A percentile compares a stretch with the other conserved stretches of the same genome.
These are phyloP conservation scores for Sordariomycetes sp. DNA, from an alignment of 2,329 filamentous ascomycete genomes.

Conservation along the genomic window DNA sequence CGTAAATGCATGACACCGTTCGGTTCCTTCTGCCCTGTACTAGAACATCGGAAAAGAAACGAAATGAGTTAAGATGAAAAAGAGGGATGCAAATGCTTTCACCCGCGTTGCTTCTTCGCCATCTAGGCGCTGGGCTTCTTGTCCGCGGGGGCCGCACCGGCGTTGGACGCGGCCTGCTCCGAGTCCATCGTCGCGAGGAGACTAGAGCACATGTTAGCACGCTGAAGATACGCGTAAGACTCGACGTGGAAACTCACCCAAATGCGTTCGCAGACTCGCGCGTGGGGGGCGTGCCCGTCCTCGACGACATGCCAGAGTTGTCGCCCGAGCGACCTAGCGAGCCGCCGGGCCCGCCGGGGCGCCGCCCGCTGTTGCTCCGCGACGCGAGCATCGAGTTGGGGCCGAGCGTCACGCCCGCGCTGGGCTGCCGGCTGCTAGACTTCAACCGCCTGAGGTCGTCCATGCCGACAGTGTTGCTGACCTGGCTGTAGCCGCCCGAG, in stretches of 20 bases:
- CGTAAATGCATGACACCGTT: constrained; percentile 27
- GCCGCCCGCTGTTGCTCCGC: constrained; percentile 82
- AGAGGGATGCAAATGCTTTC: neutral
- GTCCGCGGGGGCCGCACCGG: constrained; percentile 24
- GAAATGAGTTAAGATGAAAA: neutral
- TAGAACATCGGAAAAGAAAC: neutral
- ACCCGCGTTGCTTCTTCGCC: neutral
- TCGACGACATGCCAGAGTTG: constrained; percentile 77
- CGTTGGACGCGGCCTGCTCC: constrained; percentile 52
- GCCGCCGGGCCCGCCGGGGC: constrained; percentile 57
- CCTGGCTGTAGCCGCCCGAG: constrained; percentile 47
- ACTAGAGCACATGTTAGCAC: constrained; percentile 18
- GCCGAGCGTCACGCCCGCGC: constrained; percentile 56
- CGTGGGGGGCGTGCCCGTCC: constrained; percentile 75
- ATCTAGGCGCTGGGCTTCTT: constrained; percentile 18
- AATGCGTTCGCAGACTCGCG: constrained; percentile 65
- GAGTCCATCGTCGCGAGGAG: constrained; percentile 48
- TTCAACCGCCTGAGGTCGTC: constrained; percentile 84
- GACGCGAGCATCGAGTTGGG: constrained; percentile 79
- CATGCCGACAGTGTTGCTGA: constrained; percentile 77
- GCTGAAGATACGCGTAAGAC: neutral
- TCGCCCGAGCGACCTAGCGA: constrained; percentile 62
- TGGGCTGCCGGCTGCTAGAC: constrained; percentile 42
- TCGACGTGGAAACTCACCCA: constrained; percentile 49
- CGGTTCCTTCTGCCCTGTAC: neutral